Evolutionary conservation across 768 basidiomycete species (phyloP).

Genomic region (Rhodotorula kratochvilovae): DNA sequence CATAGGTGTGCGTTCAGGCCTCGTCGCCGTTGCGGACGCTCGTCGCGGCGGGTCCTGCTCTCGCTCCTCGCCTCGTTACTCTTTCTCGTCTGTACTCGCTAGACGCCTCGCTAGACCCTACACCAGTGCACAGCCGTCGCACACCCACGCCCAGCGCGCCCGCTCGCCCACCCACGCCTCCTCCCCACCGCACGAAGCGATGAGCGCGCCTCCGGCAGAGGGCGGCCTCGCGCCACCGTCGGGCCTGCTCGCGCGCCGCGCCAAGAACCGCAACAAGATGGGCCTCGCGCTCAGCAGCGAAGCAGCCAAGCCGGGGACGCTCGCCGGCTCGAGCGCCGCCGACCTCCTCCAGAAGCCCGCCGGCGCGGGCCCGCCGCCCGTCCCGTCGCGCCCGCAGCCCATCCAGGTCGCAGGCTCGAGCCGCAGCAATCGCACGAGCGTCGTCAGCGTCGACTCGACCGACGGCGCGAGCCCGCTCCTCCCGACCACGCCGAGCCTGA

Average conservation of each 20-base stretch:
- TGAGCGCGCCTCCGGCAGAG: background rate
- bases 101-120: no score
- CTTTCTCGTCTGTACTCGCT: no score
- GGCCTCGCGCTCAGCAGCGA: constrained; percentile 37
- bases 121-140: no score
- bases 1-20: no score
- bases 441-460: constrained; percentile 8
- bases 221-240: background rate
- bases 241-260: background rate
- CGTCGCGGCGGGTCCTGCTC: no score
- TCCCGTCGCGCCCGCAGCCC: constrained; percentile 9
- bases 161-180: background rate
- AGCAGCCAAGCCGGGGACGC: constrained; percentile 39
- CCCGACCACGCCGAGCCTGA: constrained; percentile 19
- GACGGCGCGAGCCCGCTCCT: background rate
- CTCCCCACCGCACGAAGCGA: background rate
- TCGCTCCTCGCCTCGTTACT: no score
- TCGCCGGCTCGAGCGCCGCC: constrained; percentile 8
- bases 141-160: no score
- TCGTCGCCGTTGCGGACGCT: no score
- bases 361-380: background rate
- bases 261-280: constrained; percentile 42
- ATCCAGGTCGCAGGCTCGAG: constrained; percentile 28
- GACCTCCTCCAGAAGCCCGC: constrained; percentile 2
- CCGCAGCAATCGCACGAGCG: constrained; percentile 3